Evolutionary conservation across 2,329 filamentous ascomycete species (phyloP).

Genomic region (Xylogone sp.): DNA sequence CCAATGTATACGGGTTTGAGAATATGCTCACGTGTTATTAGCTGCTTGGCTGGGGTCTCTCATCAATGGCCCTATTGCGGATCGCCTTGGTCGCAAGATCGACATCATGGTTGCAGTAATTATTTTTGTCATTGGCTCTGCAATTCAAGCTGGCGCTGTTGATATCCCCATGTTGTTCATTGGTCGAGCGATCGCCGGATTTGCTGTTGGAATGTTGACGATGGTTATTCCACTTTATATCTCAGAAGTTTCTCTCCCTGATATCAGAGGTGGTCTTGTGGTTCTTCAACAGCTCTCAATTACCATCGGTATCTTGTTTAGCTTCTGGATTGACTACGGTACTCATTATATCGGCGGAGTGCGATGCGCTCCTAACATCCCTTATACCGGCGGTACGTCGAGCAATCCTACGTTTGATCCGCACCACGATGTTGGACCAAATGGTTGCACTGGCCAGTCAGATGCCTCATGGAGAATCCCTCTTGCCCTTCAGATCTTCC

Average conservation of each 20-base stretch:
- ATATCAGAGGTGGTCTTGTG: constrained; percentile 23
- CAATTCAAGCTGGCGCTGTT: constrained; percentile 28
- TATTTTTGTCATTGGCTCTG: constrained; percentile 26
- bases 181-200: constrained; percentile 44
- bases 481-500: constrained; percentile 50
- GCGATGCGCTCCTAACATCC: constrained; percentile 16
- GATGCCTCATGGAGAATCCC: constrained; percentile 55
- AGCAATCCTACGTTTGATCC: constrained; percentile 13
- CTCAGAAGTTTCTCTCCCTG: constrained; percentile 24
- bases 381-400: constrained; percentile 16
- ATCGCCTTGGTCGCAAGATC: constrained; percentile 26
- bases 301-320: constrained; percentile 25
- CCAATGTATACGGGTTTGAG: not conserved
- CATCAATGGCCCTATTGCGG: constrained; percentile 32
- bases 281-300: constrained; percentile 24
- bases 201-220: constrained; percentile 45
- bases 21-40: constrained; percentile 10
- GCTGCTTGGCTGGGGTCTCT: constrained; percentile 47
- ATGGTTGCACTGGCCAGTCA: constrained; percentile 17
- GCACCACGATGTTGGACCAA: constrained; percentile 14
- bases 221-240: constrained; percentile 43
- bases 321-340: constrained; percentile 26
- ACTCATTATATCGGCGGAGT: constrained; percentile 23
- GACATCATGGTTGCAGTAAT: constrained; percentile 28
- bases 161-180: constrained; percentile 39